Conservation (phyloP, 2,329 filamentous ascomycete genomes). For the Thermochaetoides dissita region DNA sequence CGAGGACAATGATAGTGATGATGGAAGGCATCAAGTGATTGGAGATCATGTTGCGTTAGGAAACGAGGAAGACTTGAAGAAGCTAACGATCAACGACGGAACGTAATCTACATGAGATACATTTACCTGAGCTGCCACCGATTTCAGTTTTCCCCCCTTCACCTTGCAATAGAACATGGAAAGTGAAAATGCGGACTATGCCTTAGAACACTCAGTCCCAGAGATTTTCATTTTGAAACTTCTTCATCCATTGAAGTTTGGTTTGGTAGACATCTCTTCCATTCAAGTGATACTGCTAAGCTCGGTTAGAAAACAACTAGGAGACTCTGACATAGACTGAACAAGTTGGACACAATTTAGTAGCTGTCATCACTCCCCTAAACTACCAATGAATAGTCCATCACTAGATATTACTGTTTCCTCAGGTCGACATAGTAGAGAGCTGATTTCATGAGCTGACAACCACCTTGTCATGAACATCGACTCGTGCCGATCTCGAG, state of each 20-base stretch:
- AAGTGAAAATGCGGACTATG: no score
- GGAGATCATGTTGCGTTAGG: background rate
- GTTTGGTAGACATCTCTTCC: conserved; percentile 3
- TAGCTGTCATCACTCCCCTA: no score
- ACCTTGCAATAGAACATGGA: no score
- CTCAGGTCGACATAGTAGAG: conserved; percentile 11
- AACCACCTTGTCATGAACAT: conserved; percentile 9
- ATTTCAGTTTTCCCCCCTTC: no score
- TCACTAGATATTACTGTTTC: conserved; percentile 10
- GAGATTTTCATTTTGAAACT: no score
- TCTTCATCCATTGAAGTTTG: no score
- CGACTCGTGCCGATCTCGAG: conserved; percentile 6
- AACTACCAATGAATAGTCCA: conserved; percentile 11
- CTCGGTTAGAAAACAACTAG: conserved; percentile 7
- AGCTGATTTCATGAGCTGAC: conserved; percentile 15
- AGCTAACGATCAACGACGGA: conserved; percentile 11
- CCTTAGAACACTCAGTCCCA: no score
- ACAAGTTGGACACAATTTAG: conserved; percentile 6
- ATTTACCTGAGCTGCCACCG: background rate
- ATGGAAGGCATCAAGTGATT: background rate
- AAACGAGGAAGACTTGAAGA: conserved; percentile 8
- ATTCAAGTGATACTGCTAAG: conserved; percentile 8
- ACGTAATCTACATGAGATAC: conserved; percentile 6
- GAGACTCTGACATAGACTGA: conserved; percentile 12
- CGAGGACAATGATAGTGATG: conserved; percentile 8